Percentiles rank a stretch among this genome's conserved stretches.
These are phyloP conservation scores for Sugiyamaella japonica DNA, from an alignment of 1,139 yeast species.

Conservation along the genomic window DNA sequence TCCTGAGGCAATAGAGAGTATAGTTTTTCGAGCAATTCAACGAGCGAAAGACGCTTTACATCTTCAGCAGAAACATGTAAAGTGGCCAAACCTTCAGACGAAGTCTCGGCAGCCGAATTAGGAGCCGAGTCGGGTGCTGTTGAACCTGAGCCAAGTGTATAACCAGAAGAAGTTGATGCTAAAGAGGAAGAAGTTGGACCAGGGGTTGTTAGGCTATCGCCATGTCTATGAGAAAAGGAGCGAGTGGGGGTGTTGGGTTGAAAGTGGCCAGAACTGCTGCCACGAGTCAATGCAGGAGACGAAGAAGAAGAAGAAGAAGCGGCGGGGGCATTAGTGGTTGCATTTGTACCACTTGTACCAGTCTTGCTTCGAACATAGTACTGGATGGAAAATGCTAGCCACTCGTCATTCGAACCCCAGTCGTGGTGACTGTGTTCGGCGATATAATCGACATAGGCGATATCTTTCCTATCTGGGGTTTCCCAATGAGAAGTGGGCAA, in stretches of 20 bases:
- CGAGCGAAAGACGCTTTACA: slow-evolving; percentile 40
- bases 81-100: slow-evolving; percentile 33
- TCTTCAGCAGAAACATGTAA: slow-evolving; percentile 33
- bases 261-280: slow-evolving; percentile 11
- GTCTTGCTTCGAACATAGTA: slow-evolving; percentile 29
- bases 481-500: slow-evolving; percentile 34
- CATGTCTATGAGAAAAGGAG: slow-evolving; percentile 2
- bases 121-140: not conserved
- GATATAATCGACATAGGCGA: slow-evolving; percentile 33
- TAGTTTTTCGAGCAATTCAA: slow-evolving; percentile 66
- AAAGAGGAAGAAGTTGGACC: not conserved
- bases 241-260: slow-evolving; percentile 13
- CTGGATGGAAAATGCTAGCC: slow-evolving; percentile 34
- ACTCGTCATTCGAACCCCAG: slow-evolving; percentile 29
- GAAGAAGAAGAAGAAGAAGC: not conserved
- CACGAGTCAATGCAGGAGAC: slow-evolving; percentile 3
- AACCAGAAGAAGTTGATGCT: not conserved
- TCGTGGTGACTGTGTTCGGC: slow-evolving; percentile 25
- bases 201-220: slow-evolving; percentile 11
- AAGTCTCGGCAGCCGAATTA: not conserved
- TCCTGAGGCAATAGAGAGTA: slow-evolving; percentile 58
- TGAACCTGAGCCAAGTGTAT: not conserved
- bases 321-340: slow-evolving; percentile 10
- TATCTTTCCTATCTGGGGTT: slow-evolving; percentile 27
- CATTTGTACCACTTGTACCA: not conserved